phyloP scores from a whole-genome alignment of 2,329 filamentous ascomycete genomes.

The Exophiala lecanii-corni region DNA sequence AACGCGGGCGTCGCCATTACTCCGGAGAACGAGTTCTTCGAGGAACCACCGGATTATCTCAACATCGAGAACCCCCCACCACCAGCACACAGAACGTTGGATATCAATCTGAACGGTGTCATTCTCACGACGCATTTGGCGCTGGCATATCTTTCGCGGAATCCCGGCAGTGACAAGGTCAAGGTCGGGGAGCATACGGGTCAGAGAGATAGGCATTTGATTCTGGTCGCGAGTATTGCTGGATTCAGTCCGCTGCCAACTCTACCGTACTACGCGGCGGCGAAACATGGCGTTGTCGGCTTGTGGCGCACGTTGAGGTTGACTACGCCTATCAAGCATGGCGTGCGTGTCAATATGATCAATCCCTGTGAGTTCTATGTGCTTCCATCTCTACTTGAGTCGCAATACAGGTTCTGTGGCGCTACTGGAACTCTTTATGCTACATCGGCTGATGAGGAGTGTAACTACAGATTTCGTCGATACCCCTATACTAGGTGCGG shows the following conservation, averaged over 20 bases:
- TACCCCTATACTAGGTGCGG: slow-evolving; percentile 52
- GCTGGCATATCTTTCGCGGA: slow-evolving; percentile 42
- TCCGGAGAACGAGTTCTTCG: slow-evolving; percentile 37
- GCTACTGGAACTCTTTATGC: too few species aligned
- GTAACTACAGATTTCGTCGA: slow-evolving; percentile 53
- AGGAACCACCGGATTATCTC: slow-evolving; percentile 37
- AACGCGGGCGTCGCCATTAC: slow-evolving; percentile 59
- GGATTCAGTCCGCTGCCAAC: slow-evolving; percentile 42
- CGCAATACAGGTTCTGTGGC: too few species aligned
- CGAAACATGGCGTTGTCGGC: slow-evolving; percentile 64
- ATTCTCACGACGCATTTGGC: slow-evolving; percentile 63
- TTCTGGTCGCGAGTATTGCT: slow-evolving; percentile 61
- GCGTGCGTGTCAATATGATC: slow-evolving; percentile 61
- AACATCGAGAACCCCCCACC: slow-evolving; percentile 28
- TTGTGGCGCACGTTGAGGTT: slow-evolving; percentile 57
- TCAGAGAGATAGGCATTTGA: slow-evolving; percentile 54
- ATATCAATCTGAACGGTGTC: slow-evolving; percentile 61
- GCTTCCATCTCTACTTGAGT: too few species aligned
- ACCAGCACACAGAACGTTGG: slow-evolving; percentile 51
- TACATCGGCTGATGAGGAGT: too few species aligned
- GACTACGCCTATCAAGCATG: slow-evolving; percentile 43
- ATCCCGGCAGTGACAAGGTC: slow-evolving; percentile 44
- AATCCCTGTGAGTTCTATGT: slow-evolving; percentile 44
- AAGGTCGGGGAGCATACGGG: slow-evolving; percentile 26
- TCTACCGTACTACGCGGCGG: slow-evolving; percentile 52